Conservation (phyloP, 495 filamentous ascomycete species). For the Cetradonia linearis region DNA sequence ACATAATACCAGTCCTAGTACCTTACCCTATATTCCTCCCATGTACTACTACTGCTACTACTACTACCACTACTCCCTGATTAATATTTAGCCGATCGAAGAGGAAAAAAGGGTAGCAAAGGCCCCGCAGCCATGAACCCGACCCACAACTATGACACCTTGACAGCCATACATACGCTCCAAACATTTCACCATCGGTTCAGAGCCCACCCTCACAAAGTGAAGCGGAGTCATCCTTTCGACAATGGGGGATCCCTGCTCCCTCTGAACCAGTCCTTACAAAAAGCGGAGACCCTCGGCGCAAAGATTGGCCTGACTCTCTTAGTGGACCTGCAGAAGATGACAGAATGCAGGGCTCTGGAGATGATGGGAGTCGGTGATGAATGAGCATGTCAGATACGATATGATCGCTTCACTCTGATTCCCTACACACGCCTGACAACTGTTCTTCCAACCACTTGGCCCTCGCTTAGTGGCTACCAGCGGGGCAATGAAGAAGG, state of each 20-base stretch:
- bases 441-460: not conserved
- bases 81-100: slow-evolving; percentile 3
- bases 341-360: slow-evolving; percentile 7
- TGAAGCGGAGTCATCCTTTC: not conserved
- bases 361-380: not conserved
- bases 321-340: slow-evolving; percentile 6
- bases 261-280: not conserved
- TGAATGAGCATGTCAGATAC: not conserved
- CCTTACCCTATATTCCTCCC: no score
- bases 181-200: slow-evolving; percentile 1
- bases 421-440: not conserved
- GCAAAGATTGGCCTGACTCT: not conserved
- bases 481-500: not conserved
- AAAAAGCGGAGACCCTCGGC: slow-evolving; percentile 7
- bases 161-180: slow-evolving; percentile 8
- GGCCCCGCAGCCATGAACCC: slow-evolving; percentile 6
- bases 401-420: not conserved
- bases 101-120: not conserved
- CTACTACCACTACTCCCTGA: not conserved
- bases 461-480: not conserved
- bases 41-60: not conserved
- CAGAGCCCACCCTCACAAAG: not conserved
- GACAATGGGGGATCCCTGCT: slow-evolving; percentile 4
- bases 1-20: not conserved
- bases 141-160: not conserved